Evolutionary conservation across 352 stramenopile species (phyloP).

Genomic region (Thalassiosira mediterranea): DNA sequence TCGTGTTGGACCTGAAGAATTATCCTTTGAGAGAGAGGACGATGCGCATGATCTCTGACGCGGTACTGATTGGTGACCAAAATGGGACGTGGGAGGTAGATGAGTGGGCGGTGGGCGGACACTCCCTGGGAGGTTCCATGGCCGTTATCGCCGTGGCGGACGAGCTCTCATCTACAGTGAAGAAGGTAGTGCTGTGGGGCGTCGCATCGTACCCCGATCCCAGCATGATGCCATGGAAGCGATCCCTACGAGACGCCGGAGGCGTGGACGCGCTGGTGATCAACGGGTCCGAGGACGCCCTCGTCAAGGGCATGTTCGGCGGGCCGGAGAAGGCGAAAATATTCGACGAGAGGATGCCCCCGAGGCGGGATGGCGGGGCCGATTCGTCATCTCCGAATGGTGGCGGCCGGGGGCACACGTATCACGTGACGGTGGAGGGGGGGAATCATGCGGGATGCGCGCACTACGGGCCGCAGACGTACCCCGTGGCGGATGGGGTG

Average conservation of each 20-base stretch:
- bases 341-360: constrained; percentile 35
- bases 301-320: constrained; percentile 26
- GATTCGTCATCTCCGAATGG: no score
- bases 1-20: constrained; percentile 34
- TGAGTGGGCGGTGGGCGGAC: constrained; percentile 60
- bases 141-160: constrained; percentile 33
- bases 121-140: constrained; percentile 49
- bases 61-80: constrained; percentile 9
- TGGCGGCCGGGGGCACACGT: constrained; percentile 13
- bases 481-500: constrained; percentile 47
- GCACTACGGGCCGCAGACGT: constrained; percentile 68
- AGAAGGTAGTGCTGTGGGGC: constrained; percentile 56
- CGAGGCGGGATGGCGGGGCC: background rate
- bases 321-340: constrained; percentile 12
- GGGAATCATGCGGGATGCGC: constrained; percentile 73
- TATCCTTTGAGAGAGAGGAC: constrained; percentile 35
- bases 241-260: constrained; percentile 22
- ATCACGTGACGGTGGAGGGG: constrained; percentile 44
- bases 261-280: constrained; percentile 48
- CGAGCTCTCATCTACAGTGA: constrained; percentile 42
- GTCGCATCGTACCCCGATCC: constrained; percentile 31
- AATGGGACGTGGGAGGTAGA: constrained; percentile 37
- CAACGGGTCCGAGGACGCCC: constrained; percentile 38
- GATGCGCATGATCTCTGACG: constrained; percentile 47
- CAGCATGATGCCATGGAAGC: constrained; percentile 16